Percentiles rank a stretch among this genome's conserved stretches.
Evolutionary conservation across 116 monocot genomes (phyloP).

Genomic region (Papilionanthe hybrid): DNA sequence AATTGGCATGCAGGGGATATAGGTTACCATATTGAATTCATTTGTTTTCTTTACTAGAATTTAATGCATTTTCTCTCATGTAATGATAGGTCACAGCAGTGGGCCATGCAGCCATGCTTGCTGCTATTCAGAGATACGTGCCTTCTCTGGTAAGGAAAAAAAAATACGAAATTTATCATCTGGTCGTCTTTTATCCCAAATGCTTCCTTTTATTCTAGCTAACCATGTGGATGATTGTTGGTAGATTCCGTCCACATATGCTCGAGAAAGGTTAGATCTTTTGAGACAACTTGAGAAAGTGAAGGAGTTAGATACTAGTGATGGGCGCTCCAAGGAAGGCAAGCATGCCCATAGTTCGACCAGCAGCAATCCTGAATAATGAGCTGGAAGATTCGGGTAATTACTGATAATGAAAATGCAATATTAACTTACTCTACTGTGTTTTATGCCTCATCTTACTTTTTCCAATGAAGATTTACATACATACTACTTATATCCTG

Average conservation of each 20-base stretch:
- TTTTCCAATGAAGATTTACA: not conserved
- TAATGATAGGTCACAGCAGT: slow-evolving; percentile 81
- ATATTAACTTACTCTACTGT: no score
- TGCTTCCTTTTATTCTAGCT: not conserved
- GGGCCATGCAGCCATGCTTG: slow-evolving; percentile 93
- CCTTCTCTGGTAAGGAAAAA: slow-evolving; percentile 59
- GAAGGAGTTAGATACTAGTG: slow-evolving; percentile 60
- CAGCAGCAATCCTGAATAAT: not conserved
- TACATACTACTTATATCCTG: no score
- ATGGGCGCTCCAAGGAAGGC: slow-evolving; percentile 33
- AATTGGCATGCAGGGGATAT: not conserved
- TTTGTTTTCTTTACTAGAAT: not conserved
- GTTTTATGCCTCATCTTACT: not conserved
- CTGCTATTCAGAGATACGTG: slow-evolving; percentile 91
- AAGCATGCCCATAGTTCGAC: slow-evolving; percentile 6
- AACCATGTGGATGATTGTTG: not conserved
- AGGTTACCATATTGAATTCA: not conserved
- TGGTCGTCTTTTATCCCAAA: not conserved
- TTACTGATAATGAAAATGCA: not conserved
- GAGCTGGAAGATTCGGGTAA: not conserved
- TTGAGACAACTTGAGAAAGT: slow-evolving; percentile 92
- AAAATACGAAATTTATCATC: not conserved
- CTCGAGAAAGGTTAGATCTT: slow-evolving; percentile 76
- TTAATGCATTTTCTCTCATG: slow-evolving; percentile 1
- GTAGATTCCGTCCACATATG: slow-evolving; percentile 95